Conservation (phyloP, 2,329 filamentous ascomycete genomes). For the Scleromitrula shiraiana region DNA sequence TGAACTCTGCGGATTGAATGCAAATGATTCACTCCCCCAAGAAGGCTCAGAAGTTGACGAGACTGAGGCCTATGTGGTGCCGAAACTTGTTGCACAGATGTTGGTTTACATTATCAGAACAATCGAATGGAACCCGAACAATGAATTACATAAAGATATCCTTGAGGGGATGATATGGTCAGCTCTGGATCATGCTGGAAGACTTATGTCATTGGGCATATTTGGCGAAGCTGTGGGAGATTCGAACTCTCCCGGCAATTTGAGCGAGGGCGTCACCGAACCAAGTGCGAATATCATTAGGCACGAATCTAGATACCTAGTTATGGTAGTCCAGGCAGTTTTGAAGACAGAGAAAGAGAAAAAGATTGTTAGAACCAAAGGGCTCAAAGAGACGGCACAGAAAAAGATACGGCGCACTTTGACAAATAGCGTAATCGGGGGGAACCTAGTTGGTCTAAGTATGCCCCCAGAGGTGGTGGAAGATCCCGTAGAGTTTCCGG, state of each 20-base stretch:
- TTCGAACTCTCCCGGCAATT: background rate
- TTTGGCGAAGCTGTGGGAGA: background rate
- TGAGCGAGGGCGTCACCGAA: background rate
- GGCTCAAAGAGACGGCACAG: background rate
- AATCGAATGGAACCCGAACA: background rate
- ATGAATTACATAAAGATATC: background rate
- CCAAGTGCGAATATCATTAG: background rate
- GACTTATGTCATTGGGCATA: background rate
- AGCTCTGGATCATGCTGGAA: background rate
- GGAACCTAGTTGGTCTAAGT: conserved; percentile 15
- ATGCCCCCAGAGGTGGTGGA: conserved; percentile 12
- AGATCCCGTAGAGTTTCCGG: background rate
- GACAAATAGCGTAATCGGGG: conserved; percentile 19
- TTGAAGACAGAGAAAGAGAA: background rate
- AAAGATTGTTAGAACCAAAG: background rate
- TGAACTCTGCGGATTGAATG: background rate
- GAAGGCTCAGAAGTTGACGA: background rate
- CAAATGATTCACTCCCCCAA: no score
- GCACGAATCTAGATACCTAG: background rate
- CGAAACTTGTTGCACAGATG: background rate
- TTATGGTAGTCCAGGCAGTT: background rate
- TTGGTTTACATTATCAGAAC: background rate
- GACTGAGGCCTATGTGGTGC: background rate
- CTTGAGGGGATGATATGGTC: background rate
- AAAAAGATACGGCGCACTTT: conserved; percentile 21